These are phyloP conservation scores for Spergularia azorica DNA, from an alignment of 179 eudicot genomes.

Conservation along the genomic window DNA sequence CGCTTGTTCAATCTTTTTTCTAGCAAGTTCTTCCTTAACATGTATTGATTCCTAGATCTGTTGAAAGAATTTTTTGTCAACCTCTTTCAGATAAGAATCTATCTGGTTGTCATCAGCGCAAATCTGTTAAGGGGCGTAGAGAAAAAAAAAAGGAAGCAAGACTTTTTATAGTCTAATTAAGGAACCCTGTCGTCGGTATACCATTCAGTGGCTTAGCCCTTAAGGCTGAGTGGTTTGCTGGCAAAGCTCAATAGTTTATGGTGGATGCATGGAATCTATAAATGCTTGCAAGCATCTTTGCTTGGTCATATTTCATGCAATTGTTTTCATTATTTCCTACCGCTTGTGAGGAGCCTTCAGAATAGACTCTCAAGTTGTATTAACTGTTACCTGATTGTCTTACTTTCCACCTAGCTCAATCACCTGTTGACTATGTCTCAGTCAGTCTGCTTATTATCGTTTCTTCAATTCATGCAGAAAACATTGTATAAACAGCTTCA, in stretches of 20 bases:
- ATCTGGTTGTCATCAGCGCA: too few relatives aligned
- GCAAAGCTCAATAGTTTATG: not conserved
- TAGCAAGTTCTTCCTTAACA: not conserved
- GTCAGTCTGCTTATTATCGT: constrained; percentile 8
- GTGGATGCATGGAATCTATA: not conserved
- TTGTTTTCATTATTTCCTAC: not conserved
- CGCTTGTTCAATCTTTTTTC: not conserved
- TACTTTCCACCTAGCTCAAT: not conserved
- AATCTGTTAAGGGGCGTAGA: too few relatives aligned
- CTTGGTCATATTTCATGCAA: not conserved
- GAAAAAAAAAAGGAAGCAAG: too few relatives aligned
- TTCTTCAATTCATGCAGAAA: constrained; percentile 55
- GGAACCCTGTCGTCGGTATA: not conserved
- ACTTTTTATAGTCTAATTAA: not conserved
- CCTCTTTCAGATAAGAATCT: too few relatives aligned
- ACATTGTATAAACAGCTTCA: constrained; percentile 88
- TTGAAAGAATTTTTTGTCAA: too few relatives aligned
- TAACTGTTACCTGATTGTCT: not conserved
- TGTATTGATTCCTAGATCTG: not conserved
- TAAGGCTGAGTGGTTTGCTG: not conserved
- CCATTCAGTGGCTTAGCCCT: not conserved
- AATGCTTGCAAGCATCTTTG: not conserved
- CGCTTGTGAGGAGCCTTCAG: not conserved
- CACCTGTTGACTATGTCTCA: not conserved
- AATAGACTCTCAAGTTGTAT: not conserved